Evolutionary conservation across 345 rosid species (phyloP), one percentile per base, ranked within the genome.

Genomic region (Sisymbrium irio): DNA sequence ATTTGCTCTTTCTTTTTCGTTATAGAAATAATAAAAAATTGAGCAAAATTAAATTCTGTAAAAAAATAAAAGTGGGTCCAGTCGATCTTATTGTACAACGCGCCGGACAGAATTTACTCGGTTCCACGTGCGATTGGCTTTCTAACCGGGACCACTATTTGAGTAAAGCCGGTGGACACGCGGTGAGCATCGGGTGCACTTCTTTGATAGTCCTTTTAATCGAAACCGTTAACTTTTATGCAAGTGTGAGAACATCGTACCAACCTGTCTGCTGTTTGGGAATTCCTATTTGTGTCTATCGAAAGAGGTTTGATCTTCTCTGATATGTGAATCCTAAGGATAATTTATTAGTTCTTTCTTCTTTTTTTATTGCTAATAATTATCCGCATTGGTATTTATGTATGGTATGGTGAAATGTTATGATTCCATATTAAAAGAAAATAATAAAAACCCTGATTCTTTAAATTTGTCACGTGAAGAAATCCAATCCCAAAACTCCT

Each of bases 211-310:
- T 25, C 2, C 5, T 5, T 45, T 27, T 12, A 73, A 55, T 65
- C 50, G 49, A 13, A 65, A 74, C 77, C 77, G 77, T 56, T 19
- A 4, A 35, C 27, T 46, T 19, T 13, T 46, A 35, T 37, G 12
- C 36, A 45, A 41, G 32, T 74, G 22, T 65, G 51, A 65, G 65
- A 65, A 74, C 78, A 66, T 74, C 72, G 78, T 74, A 74, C 78
- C 51, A 74, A 57, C 51, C 60, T 74, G 72, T 74, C 78, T 65
- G 72, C 72, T 65, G 14, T 74, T 65, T 74, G 72, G 72, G 67
- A 65, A 36, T 36, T 57, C 78, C 72, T 74, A 74, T 74, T 65
- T 74, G 60, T 65, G 67, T 13, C 58, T 65, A 57, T 59, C 78
- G 67, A 74, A 74, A 51, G 60, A 56, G 66, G 60, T 57, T 74